Evolutionary conservation across 2,329 filamentous ascomycete species (phyloP), one percentile per base, ranked within the genome.

Genomic region (Rhytidhysteron rufulum): DNA sequence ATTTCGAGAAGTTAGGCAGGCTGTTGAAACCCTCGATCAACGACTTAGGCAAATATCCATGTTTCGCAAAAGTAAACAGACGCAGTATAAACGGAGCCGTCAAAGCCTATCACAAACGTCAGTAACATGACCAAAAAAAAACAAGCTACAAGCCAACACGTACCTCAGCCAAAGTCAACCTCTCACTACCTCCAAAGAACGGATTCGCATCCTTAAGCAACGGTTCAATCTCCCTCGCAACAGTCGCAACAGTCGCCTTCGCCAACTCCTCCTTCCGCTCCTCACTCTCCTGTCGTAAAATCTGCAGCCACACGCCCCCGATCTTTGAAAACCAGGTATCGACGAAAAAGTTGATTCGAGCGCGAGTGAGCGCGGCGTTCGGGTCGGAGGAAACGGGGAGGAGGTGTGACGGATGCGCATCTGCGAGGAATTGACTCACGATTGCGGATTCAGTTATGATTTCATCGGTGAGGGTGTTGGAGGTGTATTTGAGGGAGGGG

Each of bases 361-460:
- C 86, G 24, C 87, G 77, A 35, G 67, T 60, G 18, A 89, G 67
- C 1, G 86, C 78, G 24, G 66, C 68, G 0, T 72, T 73, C 10
- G 70, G 62, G 10, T 71, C 71, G 36, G 67, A 66, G 1, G 77
- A 71, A 0, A 74, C 66, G 0, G 85, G 83, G 16, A 84, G 56
- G 3, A 91, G 73, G 49, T 82, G 77, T 2, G 80, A 82, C 2
- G 86, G 84, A 58, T 85, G 79, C 0, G 76, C 70, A 56, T 93
- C 86, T 31, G 77, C 81, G 11, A 83, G 67, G 67, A 88, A 91
- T 50, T 84, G 79, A 1, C 81, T 65, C n/a, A 91, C 80, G 46
- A 91, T 78, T 47, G 70, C 80, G 2, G 84, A 88, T 62, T 93
- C 87, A 39, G 78, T 80, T 55, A 93, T 72, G 58, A 86, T 83